Evolutionary conservation across 495 filamentous ascomycete species (phyloP), one percentile per base, ranked within the genome.

Genomic region (Tuber brumale): DNA sequence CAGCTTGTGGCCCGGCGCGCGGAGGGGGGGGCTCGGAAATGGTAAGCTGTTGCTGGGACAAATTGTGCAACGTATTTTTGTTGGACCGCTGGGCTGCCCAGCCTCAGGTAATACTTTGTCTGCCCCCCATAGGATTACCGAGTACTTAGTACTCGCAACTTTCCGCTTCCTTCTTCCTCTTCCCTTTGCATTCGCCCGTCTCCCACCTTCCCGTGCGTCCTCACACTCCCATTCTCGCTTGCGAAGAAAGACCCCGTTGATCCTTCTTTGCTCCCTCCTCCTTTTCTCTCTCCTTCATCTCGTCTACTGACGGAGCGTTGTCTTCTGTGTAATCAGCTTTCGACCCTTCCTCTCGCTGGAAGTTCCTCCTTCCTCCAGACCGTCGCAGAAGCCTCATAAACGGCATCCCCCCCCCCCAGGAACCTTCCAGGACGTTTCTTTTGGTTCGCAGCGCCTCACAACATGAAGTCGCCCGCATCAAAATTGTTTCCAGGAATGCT

Each of bases 401-500:
- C n/a, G 43, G n/a, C 51, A 71, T 69, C 45, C 37, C 31, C 19
- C 57, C 44, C 21, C 57, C n/a, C n/a, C n/a, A n/a, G n/a, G 5
- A 57, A 31, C 46, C 48, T 51, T 71, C 45, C 74, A 72, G 41
- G 44, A 19, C 37, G 16, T 23, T 46, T 41, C 74, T 69, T 48
- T 46, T 66, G 2, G 31, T 39, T 31, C 5, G 42, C 27, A 61
- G 43, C n/a, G 39, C 41, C 27, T 35, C 27, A 35, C 14, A 75
- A 35, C 70, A 82, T 82, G 81, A 82, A 82, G 80, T 82, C 81
- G 48, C 80, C 81, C 31, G 73, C 74, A 42, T 76, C 74, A 42
- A 82, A 82, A 45, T 66, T 82, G 51, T 82, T 82, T 71, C 81
- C 81, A n/a, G 80, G 75, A 70, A 82, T 82, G 80, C 74, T 82